Percentiles rank a stretch among this genome's conserved stretches.
phyloP scores from a whole-genome alignment of 2,329 filamentous ascomycete genomes.

The Teratosphaeria destructans region DNA sequence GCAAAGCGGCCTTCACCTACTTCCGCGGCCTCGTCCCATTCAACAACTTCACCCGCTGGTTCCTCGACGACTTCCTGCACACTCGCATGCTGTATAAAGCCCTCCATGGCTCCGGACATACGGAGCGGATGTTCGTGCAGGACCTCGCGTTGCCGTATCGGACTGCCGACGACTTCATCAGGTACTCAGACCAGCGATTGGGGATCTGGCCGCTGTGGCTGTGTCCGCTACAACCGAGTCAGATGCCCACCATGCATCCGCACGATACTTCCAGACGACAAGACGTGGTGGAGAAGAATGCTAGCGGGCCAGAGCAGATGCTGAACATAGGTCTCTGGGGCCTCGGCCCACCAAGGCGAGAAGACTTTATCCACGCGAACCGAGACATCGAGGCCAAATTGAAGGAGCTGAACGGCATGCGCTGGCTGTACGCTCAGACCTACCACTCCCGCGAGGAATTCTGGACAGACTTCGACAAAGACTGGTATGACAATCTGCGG shows the following conservation, averaged over 20 bases:
- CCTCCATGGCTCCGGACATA: slow-evolving; percentile 50
- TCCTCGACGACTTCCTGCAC: slow-evolving; percentile 53
- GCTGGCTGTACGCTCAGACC: slow-evolving; percentile 60
- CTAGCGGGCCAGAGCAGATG: slow-evolving; percentile 24
- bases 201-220: slow-evolving; percentile 40
- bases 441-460: slow-evolving; percentile 61
- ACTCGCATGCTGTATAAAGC: slow-evolving; percentile 57
- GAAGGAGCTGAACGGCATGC: slow-evolving; percentile 51
- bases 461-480: slow-evolving; percentile 52
- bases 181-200: slow-evolving; percentile 30
- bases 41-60: slow-evolving; percentile 50
- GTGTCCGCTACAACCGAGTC: slow-evolving; percentile 32
- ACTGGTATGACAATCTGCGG: slow-evolving; percentile 49
- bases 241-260: slow-evolving; percentile 22
- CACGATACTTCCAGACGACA: slow-evolving; percentile 9
- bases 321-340: slow-evolving; percentile 59
- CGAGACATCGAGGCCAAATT: slow-evolving; percentile 51
- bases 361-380: slow-evolving; percentile 45
- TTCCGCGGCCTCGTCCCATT: slow-evolving; percentile 47
- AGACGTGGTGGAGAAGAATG: slow-evolving; percentile 9
- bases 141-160: slow-evolving; percentile 44
- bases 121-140: slow-evolving; percentile 53
- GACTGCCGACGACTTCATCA: slow-evolving; percentile 34
- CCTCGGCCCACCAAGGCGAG: slow-evolving; percentile 31
- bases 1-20: slow-evolving; percentile 51